Evolutionary conservation across 164 flowering plant species (phyloP).

Genomic region (Liquidambar formosana): DNA sequence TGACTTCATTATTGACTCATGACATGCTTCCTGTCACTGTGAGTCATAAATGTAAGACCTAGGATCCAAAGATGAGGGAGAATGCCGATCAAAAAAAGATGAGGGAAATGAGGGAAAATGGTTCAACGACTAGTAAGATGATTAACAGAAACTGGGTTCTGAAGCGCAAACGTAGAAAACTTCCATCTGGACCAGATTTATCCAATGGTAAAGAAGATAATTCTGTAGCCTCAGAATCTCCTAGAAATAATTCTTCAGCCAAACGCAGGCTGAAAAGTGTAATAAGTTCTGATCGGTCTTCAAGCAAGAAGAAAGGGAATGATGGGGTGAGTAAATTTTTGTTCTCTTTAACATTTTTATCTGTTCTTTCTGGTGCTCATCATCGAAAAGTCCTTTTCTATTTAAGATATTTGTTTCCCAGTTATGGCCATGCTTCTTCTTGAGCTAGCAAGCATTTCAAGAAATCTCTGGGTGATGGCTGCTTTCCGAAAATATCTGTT

Average conservation of each 20-base stretch:
- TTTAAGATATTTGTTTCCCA: background rate
- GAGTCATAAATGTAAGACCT: slow-evolving; percentile 20
- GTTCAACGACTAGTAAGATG: slow-evolving; percentile 46
- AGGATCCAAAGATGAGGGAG: slow-evolving; percentile 57
- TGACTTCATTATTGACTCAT: slow-evolving; percentile 13
- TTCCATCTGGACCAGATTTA: slow-evolving; percentile 45
- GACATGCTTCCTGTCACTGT: slow-evolving; percentile 18
- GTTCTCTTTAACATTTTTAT: background rate
- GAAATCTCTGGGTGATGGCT: background rate
- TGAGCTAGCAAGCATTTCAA: background rate
- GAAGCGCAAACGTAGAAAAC: slow-evolving; percentile 84
- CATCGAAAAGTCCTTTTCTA: too few relatives aligned
- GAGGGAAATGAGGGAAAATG: slow-evolving; percentile 74
- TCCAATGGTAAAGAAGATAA: slow-evolving; percentile 46
- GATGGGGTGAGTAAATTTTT: slow-evolving; percentile 79
- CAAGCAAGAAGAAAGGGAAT: slow-evolving; percentile 78
- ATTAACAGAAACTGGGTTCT: slow-evolving; percentile 77
- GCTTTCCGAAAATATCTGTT: too few relatives aligned
- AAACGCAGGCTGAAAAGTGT: slow-evolving; percentile 45
- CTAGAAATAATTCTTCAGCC: slow-evolving; percentile 36
- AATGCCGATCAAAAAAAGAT: too few relatives aligned
- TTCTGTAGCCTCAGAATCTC: slow-evolving; percentile 41
- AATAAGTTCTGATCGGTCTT: slow-evolving; percentile 30
- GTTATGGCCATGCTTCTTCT: background rate
- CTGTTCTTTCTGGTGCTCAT: background rate